Conservation (phyloP, 768 basidiomycete genomes). For the Phanerochaete carnosa region DNA sequence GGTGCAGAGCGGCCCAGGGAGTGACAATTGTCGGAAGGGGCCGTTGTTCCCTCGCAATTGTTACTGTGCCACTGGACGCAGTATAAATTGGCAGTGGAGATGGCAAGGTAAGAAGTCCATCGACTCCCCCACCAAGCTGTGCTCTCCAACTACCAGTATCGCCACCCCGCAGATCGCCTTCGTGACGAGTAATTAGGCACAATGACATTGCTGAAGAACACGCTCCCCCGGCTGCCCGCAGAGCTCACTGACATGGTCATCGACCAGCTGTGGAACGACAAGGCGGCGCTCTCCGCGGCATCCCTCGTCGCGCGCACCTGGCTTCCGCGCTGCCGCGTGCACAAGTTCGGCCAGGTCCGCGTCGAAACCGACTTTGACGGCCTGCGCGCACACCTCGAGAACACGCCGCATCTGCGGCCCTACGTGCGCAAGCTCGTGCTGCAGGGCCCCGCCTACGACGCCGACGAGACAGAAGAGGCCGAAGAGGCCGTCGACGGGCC, state of each 20-base stretch:
- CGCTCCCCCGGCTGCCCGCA: slow-evolving; percentile 6
- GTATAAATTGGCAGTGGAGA: not conserved
- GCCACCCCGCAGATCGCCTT: not conserved
- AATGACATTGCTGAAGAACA: not conserved
- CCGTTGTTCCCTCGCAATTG: slow-evolving; percentile 1
- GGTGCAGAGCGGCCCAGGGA: not conserved
- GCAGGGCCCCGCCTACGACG: not conserved
- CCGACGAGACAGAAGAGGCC: not conserved
- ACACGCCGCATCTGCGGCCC: not conserved
- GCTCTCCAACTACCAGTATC: not conserved
- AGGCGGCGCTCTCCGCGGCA: slow-evolving; percentile 4
- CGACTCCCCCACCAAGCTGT: not conserved
- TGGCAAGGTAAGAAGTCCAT: not conserved
- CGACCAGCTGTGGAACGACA: slow-evolving; percentile 11
- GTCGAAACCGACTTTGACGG: not conserved
- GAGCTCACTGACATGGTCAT: slow-evolving; percentile 20
- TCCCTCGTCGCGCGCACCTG: slow-evolving; percentile 15
- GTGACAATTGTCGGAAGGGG: not conserved
- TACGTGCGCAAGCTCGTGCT: not conserved
- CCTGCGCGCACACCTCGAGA: not conserved
- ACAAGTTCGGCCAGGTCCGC: not conserved
- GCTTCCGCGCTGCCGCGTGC: not conserved
- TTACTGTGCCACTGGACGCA: not conserved
- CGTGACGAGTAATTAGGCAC: not conserved
- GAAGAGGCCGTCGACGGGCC: not conserved